Evolutionary conservation across 1,284 basidiomycete genomes (phyloP), one percentile per base, ranked within the genome.

Genomic region (Naganishia sp.): DNA sequence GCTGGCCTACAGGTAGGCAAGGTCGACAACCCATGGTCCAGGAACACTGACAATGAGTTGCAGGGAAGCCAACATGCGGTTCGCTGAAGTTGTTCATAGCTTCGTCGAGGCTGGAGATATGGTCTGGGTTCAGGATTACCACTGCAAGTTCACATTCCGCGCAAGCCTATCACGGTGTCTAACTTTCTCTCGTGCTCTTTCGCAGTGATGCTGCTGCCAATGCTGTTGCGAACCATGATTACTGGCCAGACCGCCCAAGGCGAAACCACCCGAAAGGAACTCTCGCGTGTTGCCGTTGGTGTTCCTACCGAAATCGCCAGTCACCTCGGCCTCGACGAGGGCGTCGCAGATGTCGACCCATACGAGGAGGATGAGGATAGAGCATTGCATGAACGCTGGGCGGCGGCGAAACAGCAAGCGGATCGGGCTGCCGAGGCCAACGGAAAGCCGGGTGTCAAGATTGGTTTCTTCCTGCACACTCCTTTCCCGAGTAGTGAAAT

Each of bases 111-210:
- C 90, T 1, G 90, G 91, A 39, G 87, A 94, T 67, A 94, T 98
- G 87, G 93, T 99, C 55, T 99, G 95, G 95, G 96, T 99, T 0
- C 94, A 97, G 79, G 94, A 95, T 78, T 96, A 96, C 77, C 93
- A 96, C 77, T 86, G 67, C 65, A 43, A 65, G 67, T 68, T 2
- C 39, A 6, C 31, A 7, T 18, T 52, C 9, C 5, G 15, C 5
- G n/a, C 23, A 33, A 28, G 5, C 6, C 36, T 39, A 2, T 13
- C 2, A 9, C 4, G 10, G 25, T 39, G 25, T 13, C 50, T 60
- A 25, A 46, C 21, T 13, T 9, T 5, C 4, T 21, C 7, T 36
- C 36, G 25, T 31, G 31, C 23, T 36, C 49, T 73, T 45, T 13
- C 13, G 36, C 36, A 68, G 67, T 98, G 67, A 98, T 98, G 94